These are phyloP conservation scores for Kregervanrija fluxuum DNA, from an alignment of 805 yeast species.

Conservation along the genomic window DNA sequence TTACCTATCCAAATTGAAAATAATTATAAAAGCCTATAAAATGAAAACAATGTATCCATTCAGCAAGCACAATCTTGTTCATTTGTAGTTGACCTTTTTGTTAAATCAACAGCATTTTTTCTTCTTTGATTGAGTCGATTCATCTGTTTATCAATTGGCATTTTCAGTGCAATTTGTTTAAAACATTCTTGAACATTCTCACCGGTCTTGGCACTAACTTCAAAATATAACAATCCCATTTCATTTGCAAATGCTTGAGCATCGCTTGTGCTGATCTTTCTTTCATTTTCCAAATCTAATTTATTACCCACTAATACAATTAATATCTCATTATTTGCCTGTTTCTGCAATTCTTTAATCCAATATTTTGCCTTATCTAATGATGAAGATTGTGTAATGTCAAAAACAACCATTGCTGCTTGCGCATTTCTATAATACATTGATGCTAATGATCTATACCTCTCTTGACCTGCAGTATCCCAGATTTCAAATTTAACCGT, in stretches of 20 bases:
- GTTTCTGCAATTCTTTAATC: slow-evolving; percentile 76
- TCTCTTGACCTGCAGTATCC: slow-evolving; percentile 69
- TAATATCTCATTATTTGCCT: slow-evolving; percentile 66
- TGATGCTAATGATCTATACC: slow-evolving; percentile 71
- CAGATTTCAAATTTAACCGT: slow-evolving; percentile 71
- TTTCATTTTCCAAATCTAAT: slow-evolving; percentile 46
- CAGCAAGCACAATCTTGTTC: slow-evolving; percentile 28
- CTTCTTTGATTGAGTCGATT: slow-evolving; percentile 16
- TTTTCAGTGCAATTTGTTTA: slow-evolving; percentile 41
- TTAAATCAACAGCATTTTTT: slow-evolving; percentile 23
- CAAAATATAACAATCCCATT: slow-evolving; percentile 41
- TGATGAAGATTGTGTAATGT: slow-evolving; percentile 63
- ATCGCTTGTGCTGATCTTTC: slow-evolving; percentile 37
- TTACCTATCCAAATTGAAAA: background rate
- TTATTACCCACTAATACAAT: slow-evolving; percentile 84
- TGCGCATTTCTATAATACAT: slow-evolving; percentile 80
- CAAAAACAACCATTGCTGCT: slow-evolving; percentile 74
- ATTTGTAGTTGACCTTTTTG: slow-evolving; percentile 25
- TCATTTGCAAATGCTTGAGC: slow-evolving; percentile 53
- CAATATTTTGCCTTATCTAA: slow-evolving; percentile 65
- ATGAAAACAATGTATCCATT: background rate
- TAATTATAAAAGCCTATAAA: background rate
- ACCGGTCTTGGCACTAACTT: slow-evolving; percentile 56
- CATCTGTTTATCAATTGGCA: slow-evolving; percentile 28
- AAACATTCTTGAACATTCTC: slow-evolving; percentile 41